These are phyloP conservation scores for Penicillium brevicompactum DNA, from an alignment of 2,329 filamentous ascomycete genomes.

Conservation along the genomic window DNA sequence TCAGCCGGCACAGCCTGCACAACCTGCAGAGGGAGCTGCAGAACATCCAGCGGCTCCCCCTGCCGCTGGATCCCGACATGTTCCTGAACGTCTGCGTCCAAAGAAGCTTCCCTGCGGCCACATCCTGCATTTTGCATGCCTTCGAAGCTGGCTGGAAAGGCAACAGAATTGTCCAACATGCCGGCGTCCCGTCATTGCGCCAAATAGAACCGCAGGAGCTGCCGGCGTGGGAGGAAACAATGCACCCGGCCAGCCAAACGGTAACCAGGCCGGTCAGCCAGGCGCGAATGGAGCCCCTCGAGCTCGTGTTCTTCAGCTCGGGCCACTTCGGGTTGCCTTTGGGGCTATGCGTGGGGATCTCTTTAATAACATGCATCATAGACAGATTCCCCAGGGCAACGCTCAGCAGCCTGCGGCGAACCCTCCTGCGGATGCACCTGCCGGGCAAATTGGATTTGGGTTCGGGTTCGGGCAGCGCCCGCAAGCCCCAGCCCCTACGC, in stretches of 20 bases:
- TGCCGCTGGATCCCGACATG: conserved; percentile 31
- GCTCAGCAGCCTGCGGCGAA: conserved; percentile 39
- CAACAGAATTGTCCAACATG: conserved; percentile 98
- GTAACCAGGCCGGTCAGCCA: conserved; percentile 42
- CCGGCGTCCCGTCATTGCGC: conserved; percentile 73
- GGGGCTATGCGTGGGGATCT: conserved; percentile 61
- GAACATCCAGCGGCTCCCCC: conserved; percentile 32
- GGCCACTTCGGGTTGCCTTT: conserved; percentile 74
- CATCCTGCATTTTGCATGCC: conserved; percentile 88
- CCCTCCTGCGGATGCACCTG: conserved; percentile 35
- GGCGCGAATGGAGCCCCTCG: conserved; percentile 46
- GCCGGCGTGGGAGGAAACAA: conserved; percentile 28
- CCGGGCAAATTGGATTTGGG: conserved; percentile 45
- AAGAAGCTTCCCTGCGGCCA: conserved; percentile 98
- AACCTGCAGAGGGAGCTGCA: conserved; percentile 49
- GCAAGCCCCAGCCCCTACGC: conserved; percentile 17
- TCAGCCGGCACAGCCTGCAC: conserved; percentile 58
- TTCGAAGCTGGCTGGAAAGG: conserved; percentile 95
- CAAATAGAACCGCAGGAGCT: conserved; percentile 35
- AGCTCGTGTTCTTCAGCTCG: conserved; percentile 69
- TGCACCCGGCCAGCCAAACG: conserved; percentile 34
- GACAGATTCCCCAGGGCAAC: conserved; percentile 59
- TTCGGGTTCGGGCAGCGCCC: conserved; percentile 44
- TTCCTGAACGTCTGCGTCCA: conserved; percentile 80
- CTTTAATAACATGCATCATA: conserved; percentile 67